A percentile compares a stretch with the other conserved stretches of the same genome.
phyloP scores from a whole-genome alignment of 495 filamentous ascomycete genomes.

The Penicillium coffeae region DNA sequence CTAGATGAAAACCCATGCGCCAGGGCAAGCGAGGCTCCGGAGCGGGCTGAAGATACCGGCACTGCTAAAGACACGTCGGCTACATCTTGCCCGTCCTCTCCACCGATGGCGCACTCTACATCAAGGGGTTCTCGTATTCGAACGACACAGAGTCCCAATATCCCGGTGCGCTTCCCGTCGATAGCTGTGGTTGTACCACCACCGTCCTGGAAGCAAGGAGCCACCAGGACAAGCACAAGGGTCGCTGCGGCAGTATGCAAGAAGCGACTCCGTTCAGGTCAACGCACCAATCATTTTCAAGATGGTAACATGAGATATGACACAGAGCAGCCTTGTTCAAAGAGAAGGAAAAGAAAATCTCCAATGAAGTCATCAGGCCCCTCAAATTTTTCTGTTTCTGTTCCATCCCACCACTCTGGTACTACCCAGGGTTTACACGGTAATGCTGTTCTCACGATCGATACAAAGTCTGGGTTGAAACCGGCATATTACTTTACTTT shows the following conservation, averaged over 20 bases:
- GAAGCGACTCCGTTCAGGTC: slow-evolving; percentile 13
- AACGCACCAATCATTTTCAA: slow-evolving; percentile 4
- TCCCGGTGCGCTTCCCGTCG: slow-evolving; percentile 6
- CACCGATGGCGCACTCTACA: slow-evolving; percentile 1
- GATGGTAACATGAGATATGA: slow-evolving; percentile 5
- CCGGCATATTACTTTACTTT: slow-evolving; percentile 14
- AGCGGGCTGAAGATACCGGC: slow-evolving; percentile 3
- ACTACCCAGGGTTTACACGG: slow-evolving; percentile 6
- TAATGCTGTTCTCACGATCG: slow-evolving; percentile 9
- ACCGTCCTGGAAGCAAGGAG: slow-evolving; percentile 8
- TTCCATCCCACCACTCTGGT: slow-evolving; percentile 6
- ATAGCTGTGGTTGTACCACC: slow-evolving; percentile 11
- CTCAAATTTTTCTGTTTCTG: slow-evolving; percentile 4
- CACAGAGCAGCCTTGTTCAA: slow-evolving; percentile 5
- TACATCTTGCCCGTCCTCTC: slow-evolving; percentile 1
- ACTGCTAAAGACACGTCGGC: slow-evolving; percentile 3
- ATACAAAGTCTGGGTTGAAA: slow-evolving; percentile 6
- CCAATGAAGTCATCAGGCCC: slow-evolving; percentile 5
- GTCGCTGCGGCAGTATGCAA: slow-evolving; percentile 11
- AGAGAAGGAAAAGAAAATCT: slow-evolving; percentile 8
- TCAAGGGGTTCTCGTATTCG: slow-evolving; percentile 2
- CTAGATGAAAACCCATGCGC: slow-evolving; percentile 4
- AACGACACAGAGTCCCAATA: slow-evolving; percentile 2
- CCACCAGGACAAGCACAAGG: slow-evolving; percentile 8
- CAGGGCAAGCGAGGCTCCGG: slow-evolving; percentile 3